Evolutionary conservation across 2,329 filamentous ascomycete species (phyloP).

Genomic region (Fusarium miscanthi): DNA sequence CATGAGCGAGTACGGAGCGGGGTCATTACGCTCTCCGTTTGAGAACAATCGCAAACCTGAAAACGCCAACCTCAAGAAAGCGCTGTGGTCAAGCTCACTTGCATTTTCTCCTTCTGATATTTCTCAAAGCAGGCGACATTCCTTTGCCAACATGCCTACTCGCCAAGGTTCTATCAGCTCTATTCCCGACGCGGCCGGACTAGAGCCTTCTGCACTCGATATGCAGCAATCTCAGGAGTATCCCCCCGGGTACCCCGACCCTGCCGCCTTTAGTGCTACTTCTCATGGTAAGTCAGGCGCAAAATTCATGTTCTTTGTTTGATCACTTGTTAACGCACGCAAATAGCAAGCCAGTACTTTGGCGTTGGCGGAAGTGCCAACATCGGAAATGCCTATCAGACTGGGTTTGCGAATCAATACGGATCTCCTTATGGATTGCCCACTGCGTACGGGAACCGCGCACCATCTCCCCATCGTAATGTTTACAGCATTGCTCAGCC

Average conservation of each 20-base stretch:
- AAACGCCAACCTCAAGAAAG: conserved; percentile 68
- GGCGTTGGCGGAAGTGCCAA: conserved; percentile 42
- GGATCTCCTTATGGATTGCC: conserved; percentile 60
- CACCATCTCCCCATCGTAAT: conserved; percentile 70
- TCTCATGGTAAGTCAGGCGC: conserved; percentile 54
- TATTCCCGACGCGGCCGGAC: conserved; percentile 61
- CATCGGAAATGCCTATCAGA: conserved; percentile 42
- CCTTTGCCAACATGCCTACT: conserved; percentile 77
- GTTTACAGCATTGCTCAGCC: conserved; percentile 71
- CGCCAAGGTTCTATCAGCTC: conserved; percentile 73
- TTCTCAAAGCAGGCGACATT: conserved; percentile 81
- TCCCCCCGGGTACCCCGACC: conserved; percentile 54
- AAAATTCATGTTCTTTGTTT: neutral
- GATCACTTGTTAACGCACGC: conserved; percentile 2
- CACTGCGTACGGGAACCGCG: conserved; percentile 59
- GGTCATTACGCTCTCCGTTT: conserved; percentile 60
- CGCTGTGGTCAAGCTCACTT: conserved; percentile 77
- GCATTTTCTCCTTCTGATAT: conserved; percentile 73
- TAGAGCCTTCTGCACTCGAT: conserved; percentile 61
- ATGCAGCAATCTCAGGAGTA: conserved; percentile 57
- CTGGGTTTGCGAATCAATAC: conserved; percentile 54
- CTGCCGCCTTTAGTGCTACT: conserved; percentile 50
- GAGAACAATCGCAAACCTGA: conserved; percentile 73
- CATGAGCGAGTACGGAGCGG: conserved; percentile 67
- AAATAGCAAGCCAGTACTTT: conserved; percentile 42